phyloP scores from a whole-genome alignment of 441 rosid species.

The Arabidopsis lyrata region DNA sequence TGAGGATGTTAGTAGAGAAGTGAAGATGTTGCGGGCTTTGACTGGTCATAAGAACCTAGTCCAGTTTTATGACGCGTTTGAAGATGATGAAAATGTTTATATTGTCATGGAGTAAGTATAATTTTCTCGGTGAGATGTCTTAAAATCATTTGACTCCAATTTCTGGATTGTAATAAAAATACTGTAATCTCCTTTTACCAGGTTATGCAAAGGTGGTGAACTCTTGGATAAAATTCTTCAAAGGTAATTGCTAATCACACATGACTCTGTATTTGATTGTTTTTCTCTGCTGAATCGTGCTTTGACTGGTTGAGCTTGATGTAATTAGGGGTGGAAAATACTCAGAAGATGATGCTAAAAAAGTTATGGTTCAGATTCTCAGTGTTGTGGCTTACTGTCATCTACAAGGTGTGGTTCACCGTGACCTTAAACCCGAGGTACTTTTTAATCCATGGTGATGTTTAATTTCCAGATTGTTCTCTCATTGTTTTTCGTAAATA shows the following conservation, averaged over 20 bases:
- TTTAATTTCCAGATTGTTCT: conserved; percentile 12
- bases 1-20: conserved; percentile 94
- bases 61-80: conserved; percentile 84
- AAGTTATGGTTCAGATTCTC: conserved; percentile 85
- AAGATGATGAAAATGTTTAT: conserved; percentile 83
- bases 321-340: conserved; percentile 84
- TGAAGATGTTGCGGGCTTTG: conserved; percentile 79
- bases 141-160: conserved; percentile 10
- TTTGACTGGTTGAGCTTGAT: conserved; percentile 35
- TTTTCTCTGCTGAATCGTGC: conserved; percentile 17
- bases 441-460: conserved; percentile 16
- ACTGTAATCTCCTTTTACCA: conserved; percentile 39
- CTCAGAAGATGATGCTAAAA: conserved; percentile 87
- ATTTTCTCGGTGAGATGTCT: conserved; percentile 6
- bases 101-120: conserved; percentile 84
- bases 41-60: conserved; percentile 83
- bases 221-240: conserved; percentile 83
- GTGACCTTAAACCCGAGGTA: conserved; percentile 98
- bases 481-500: conserved; percentile 25
- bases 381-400: conserved; percentile 87
- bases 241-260: conserved; percentile 56
- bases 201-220: conserved; percentile 93
- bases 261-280: conserved; percentile 5
- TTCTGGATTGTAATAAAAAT: conserved; percentile 2
- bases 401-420: conserved; percentile 95